Evolutionary conservation across 345 rosid genomes (phyloP).

Genomic region (Triadica sebifera): DNA sequence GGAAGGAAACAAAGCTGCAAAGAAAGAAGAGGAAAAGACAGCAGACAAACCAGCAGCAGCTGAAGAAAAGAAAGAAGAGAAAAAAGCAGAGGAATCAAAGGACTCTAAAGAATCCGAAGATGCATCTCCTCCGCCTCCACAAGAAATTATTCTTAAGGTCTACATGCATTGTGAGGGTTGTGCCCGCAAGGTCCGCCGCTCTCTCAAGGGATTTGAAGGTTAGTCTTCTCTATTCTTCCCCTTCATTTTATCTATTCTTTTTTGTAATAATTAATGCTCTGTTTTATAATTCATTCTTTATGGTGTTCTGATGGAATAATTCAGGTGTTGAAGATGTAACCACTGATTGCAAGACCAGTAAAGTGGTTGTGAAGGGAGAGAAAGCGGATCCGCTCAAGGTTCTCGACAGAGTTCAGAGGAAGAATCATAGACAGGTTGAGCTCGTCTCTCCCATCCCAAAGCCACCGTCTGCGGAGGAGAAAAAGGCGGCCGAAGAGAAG

Average conservation of each 20-base stretch:
- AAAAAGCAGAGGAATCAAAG: constrained; percentile 39
- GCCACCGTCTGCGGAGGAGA: constrained; percentile 57
- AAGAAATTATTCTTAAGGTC: constrained; percentile 69
- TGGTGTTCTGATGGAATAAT: not conserved
- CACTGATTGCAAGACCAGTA: constrained; percentile 70
- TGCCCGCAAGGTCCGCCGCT: constrained; percentile 74
- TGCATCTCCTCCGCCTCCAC: constrained; percentile 50
- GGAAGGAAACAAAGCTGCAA: constrained; percentile 32
- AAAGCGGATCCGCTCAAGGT: constrained; percentile 91
- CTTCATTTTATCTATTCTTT: not conserved
- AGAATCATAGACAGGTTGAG: constrained; percentile 81
- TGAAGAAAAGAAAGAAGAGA: constrained; percentile 43
- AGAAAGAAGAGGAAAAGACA: constrained; percentile 29
- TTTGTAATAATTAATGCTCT: not conserved
- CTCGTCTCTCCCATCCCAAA: constrained; percentile 85
- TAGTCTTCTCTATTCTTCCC: not conserved
- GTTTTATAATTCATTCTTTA: not conserved
- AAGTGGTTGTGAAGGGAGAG: constrained; percentile 92
- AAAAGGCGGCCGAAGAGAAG: constrained; percentile 46
- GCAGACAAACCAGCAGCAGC: constrained; percentile 34
- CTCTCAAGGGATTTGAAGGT: constrained; percentile 85
- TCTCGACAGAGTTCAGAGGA: constrained; percentile 67
- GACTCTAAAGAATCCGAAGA: constrained; percentile 41
- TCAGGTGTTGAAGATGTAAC: constrained; percentile 84
- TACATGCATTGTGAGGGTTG: constrained; percentile 99